Base-by-base conservation (phyloP, 352 stramenopile genomes). In the Pythium phragmitis region DNA sequence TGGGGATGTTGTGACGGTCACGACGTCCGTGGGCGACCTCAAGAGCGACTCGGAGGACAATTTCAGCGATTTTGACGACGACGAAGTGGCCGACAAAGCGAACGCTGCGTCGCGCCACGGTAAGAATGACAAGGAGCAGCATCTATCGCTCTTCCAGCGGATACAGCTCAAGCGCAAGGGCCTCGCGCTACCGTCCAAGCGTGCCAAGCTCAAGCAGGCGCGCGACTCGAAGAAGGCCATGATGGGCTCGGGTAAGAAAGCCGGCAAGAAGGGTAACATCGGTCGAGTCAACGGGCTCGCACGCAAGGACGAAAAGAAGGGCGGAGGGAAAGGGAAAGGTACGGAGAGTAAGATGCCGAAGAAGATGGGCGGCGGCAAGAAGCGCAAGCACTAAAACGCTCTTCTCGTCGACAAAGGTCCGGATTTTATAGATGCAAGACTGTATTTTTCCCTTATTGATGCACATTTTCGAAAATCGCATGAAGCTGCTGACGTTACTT, bases 81-180 rank as follows among this genome's bases (percentile, higher is more conserved):
- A 83, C n/a, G 72, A 82, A 7, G 65, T 79, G 28, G 69, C 63
- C 28, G 65, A 71, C n/a, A 70, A 47, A 42, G 60, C 60, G 17
- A 74, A 70, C 14, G 57, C 47, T 8, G 23, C 47, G 21, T 21
- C 46, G 57, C 30, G 67, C 41, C 17, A 17, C 17, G 39, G 4
- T 30, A 53, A 49, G 16, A 49, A 72, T 45, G 69, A 74, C 52
- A 78, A 82, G 50, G 80, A 91, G 58, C 75, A 87, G 66, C 79
- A 91, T 33, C 60, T 95, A 45, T 89, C 83, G 47, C 67, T 96
- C 19, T 96, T 96, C 70, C 87, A 96, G 77, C 84, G 86, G 69
- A 92, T 96, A 81, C 85, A 94, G 73, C 79, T 85, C 52, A 85
- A 96, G 68, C 87, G 87, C 41, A 81, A 82, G 57, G 87, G 87